phyloP scores from a whole-genome alignment of 1,139 yeast genomes.

The Nakaseomyces bracarensis region DNA sequence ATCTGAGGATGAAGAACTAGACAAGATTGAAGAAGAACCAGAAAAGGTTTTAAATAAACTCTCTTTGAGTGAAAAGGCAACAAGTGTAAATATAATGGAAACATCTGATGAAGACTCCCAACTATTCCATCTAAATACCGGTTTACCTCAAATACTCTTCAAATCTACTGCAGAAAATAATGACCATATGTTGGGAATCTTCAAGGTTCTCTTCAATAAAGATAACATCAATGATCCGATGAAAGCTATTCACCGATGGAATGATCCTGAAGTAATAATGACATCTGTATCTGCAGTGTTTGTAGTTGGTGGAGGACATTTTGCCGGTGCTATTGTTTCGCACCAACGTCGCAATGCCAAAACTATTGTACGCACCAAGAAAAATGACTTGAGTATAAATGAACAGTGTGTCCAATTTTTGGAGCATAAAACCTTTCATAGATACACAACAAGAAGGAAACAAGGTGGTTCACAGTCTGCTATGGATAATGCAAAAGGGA shows the following conservation, averaged over 20 bases:
- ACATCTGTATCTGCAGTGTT: slow-evolving; percentile 55
- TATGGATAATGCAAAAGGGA: slow-evolving; percentile 84
- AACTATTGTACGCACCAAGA: slow-evolving; percentile 36
- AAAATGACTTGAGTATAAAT: slow-evolving; percentile 38
- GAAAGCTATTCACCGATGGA: slow-evolving; percentile 27
- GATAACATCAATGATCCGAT: slow-evolving; percentile 35
- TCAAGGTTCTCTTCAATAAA: slow-evolving; percentile 54
- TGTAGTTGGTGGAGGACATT: slow-evolving; percentile 98
- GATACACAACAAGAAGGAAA: slow-evolving; percentile 92
- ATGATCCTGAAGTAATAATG: slow-evolving; percentile 20
- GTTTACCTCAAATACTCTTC: slow-evolving; percentile 55
- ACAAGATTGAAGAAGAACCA: slow-evolving; percentile 8
- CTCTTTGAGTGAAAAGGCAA: background rate
- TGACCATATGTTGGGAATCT: slow-evolving; percentile 54
- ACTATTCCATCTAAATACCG: slow-evolving; percentile 51
- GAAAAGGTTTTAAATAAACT: slow-evolving; percentile 8
- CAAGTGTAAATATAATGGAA: background rate
- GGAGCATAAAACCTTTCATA: slow-evolving; percentile 79
- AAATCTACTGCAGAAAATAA: slow-evolving; percentile 40
- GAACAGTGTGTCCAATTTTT: slow-evolving; percentile 59
- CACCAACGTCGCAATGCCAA: slow-evolving; percentile 50
- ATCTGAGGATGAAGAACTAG: background rate
- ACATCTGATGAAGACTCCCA: slow-evolving; percentile 25
- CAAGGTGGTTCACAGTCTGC: slow-evolving; percentile 98
- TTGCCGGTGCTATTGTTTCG: slow-evolving; percentile 87